Base-by-base conservation (phyloP, 2,329 filamentous ascomycete species). In the Leptographium wingfieldii region DNA sequence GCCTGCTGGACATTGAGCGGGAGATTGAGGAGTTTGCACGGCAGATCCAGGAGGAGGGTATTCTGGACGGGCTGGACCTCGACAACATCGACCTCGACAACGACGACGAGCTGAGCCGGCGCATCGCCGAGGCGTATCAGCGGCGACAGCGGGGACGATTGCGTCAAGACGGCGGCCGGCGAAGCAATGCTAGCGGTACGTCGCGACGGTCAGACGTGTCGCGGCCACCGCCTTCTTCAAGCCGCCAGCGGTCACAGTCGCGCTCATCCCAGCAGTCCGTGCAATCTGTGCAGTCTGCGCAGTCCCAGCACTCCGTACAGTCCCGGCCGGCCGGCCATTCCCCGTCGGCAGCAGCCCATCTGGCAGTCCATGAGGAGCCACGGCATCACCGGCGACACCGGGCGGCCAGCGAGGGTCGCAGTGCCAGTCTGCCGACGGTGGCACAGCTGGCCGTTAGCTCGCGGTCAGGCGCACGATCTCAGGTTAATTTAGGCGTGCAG, bases 1-100 rank as follows among this genome's bases (percentile, higher is more conserved):
- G 88, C 66, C 84, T 86, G 54, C 80, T 84, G 25, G 87, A 92
- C 65, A 86, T 95, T 66, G 88, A 96, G 69, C 84, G 88, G 62
- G 91, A 96, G 69, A 95, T 96, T 61, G 82, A 94, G 65, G 90
- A 94, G 62, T 95, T 96, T 67, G 82, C 95, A 65, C 83, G 90
- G 52, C 90, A 95, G 69, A 96, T 72, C 35, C 69, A 71, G 60
- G 69, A 71, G 62, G 70, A 66, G 68, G 91, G 92, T 0, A 74
- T 96, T 25, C 73, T 96, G 40, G 90, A 96, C 67, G 92, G 90
- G 22, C 84, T 96, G 55, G 92, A 96, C 69, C 75, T 96, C 59
- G 88, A 94, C 67, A 92, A 92, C 64, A 84, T 96, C 59, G 91
- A 92, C 63, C 79, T 90, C 19, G 83, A 77, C 56, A 88, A 91